Conservation (phyloP, 805 yeast genomes). For the Helenozyma rhizophorensis region DNA sequence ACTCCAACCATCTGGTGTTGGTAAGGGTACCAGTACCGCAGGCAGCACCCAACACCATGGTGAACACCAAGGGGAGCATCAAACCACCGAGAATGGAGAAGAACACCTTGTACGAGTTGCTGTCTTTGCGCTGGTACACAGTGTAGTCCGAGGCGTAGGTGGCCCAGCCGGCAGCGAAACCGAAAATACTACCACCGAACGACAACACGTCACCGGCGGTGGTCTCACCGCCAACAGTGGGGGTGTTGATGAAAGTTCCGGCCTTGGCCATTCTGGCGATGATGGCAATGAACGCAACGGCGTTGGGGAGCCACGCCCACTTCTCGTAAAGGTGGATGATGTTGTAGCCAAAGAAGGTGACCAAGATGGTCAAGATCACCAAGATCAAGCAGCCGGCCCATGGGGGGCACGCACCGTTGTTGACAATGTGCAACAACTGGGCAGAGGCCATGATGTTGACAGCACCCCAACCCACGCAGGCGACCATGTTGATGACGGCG, state of each 20-base stretch:
- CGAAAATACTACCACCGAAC: conserved; percentile 78
- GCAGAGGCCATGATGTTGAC: conserved; percentile 89
- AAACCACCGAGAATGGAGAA: conserved; percentile 61
- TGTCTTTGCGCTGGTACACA: conserved; percentile 71
- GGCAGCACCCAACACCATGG: conserved; percentile 83
- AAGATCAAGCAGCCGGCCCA: conserved; percentile 88
- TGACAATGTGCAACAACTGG: conserved; percentile 73
- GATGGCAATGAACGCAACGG: conserved; percentile 67
- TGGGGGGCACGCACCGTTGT: conserved; percentile 65
- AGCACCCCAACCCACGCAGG: conserved; percentile 95
- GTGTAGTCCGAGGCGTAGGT: conserved; percentile 92
- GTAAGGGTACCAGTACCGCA: conserved; percentile 63
- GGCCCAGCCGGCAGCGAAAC: conserved; percentile 94
- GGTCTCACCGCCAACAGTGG: conserved; percentile 46
- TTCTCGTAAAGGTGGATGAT: conserved; percentile 79
- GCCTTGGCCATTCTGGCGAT: conserved; percentile 72
- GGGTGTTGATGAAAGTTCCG: conserved; percentile 46
- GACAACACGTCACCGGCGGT: conserved; percentile 76
- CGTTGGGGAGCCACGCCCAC: conserved; percentile 84
- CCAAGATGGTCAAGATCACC: conserved; percentile 60
- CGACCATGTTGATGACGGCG: conserved; percentile 70
- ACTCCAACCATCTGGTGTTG: conserved; percentile 38
- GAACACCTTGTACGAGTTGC: conserved; percentile 58
- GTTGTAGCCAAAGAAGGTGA: conserved; percentile 80
- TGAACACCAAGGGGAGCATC: conserved; percentile 62